Conservation (phyloP, 2,329 filamentous ascomycete species). For the Hymenoscyphus albidus region DNA sequence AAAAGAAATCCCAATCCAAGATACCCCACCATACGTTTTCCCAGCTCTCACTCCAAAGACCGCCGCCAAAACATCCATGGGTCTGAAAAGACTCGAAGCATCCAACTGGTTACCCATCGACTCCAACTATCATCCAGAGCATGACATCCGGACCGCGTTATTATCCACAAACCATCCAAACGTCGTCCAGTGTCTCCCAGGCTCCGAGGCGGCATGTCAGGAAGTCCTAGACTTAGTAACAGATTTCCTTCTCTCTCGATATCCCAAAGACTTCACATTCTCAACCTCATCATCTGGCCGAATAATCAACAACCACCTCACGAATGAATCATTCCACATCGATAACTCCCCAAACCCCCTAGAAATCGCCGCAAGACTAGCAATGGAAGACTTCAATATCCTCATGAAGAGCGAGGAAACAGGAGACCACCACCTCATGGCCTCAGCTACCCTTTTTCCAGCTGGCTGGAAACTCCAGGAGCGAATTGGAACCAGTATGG, state of each 20-base stretch:
- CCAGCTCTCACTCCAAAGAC: constrained; percentile 23
- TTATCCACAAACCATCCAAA: constrained; percentile 38
- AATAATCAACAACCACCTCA: constrained; percentile 42
- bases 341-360: constrained; percentile 40
- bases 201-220: constrained; percentile 43
- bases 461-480: constrained; percentile 48
- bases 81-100: constrained; percentile 43
- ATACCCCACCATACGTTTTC: constrained; percentile 23
- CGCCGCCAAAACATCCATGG: constrained; percentile 41
- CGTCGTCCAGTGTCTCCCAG: constrained; percentile 44
- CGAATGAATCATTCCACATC: constrained; percentile 41
- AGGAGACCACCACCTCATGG: constrained; percentile 45
- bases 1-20: constrained; percentile 15
- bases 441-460: constrained; percentile 50
- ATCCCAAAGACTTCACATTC: constrained; percentile 42
- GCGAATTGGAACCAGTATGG: constrained; percentile 47
- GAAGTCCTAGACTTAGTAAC: constrained; percentile 46
- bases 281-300: constrained; percentile 32
- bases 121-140: constrained; percentile 42
- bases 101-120: constrained; percentile 48
- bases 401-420: constrained; percentile 42
- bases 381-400: constrained; percentile 50
- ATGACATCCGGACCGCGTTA: constrained; percentile 40
- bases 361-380: constrained; percentile 47
- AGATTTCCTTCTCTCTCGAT: constrained; percentile 42